phyloP scores from a whole-genome alignment of 805 yeast genomes.

The Candida montana region DNA sequence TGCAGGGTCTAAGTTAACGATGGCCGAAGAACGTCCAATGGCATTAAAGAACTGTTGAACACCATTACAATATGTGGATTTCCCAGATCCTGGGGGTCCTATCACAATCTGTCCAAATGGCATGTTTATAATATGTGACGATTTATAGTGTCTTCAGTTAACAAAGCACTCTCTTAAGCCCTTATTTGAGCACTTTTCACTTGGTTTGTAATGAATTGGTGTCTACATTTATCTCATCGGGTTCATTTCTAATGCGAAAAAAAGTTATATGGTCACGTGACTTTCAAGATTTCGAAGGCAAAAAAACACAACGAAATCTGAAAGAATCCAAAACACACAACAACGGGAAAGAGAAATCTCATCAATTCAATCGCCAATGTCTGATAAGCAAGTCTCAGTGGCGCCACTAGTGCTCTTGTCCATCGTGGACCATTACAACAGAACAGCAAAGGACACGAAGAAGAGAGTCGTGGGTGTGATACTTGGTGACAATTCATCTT shows the following conservation, averaged over 20 bases:
- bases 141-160: too few relatives aligned
- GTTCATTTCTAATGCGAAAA: too few relatives aligned
- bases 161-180: neutral
- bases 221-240: too few relatives aligned
- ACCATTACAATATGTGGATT: slow-evolving; percentile 91
- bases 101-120: slow-evolving; percentile 87
- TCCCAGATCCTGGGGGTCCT: slow-evolving; percentile 98
- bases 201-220: too few relatives aligned
- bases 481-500: slow-evolving; percentile 64
- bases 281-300: slow-evolving; percentile 1
- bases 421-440: slow-evolving; percentile 90
- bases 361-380: neutral
- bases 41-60: slow-evolving; percentile 89
- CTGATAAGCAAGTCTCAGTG: slow-evolving; percentile 65
- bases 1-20: slow-evolving; percentile 90
- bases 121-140: slow-evolving; percentile 26
- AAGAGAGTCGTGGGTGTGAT: slow-evolving; percentile 93
- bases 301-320: too few relatives aligned
- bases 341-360: too few relatives aligned
- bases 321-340: too few relatives aligned
- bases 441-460: slow-evolving; percentile 67
- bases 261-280: neutral
- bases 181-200: neutral
- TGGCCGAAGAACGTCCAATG: slow-evolving; percentile 83
- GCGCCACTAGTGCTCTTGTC: slow-evolving; percentile 94